A percentile compares a stretch with the other conserved stretches of the same genome.
phyloP scores from a whole-genome alignment of 495 filamentous ascomycete species.

The Aspergillus bridgeri region DNA sequence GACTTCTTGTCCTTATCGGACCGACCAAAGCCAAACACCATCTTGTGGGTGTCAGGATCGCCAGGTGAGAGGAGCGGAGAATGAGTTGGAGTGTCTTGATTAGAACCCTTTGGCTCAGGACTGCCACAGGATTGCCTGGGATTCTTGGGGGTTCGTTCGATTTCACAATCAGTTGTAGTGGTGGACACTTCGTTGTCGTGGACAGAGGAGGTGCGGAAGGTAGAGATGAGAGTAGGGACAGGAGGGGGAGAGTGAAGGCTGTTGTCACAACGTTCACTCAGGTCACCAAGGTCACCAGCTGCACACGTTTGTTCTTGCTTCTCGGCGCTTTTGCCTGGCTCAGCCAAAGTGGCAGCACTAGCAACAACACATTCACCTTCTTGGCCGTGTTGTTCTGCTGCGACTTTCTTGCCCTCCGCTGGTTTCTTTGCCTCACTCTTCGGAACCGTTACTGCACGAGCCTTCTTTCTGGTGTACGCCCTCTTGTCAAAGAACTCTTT shows the following conservation, averaged over 20 bases:
- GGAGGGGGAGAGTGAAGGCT: not conserved
- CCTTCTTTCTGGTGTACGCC: not conserved
- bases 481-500: not conserved
- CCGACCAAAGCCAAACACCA: not conserved
- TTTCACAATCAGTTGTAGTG: not conserved
- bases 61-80: not conserved
- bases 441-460: not conserved
- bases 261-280: not conserved
- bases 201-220: slow-evolving; percentile 8
- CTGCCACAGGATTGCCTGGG: slow-evolving; percentile 3
- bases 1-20: not conserved
- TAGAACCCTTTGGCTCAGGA: not conserved
- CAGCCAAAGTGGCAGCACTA: not conserved
- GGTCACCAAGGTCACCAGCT: not conserved
- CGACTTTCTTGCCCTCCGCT: not conserved
- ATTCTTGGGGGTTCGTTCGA: not conserved
- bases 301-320: not conserved
- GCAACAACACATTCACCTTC: not conserved
- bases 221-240: slow-evolving; percentile 11
- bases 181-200: not conserved
- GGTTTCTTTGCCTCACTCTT: not conserved
- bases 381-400: slow-evolving; percentile 1
- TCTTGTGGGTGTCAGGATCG: not conserved
- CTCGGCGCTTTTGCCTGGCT: not conserved
- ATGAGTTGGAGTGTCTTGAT: not conserved